Evolutionary conservation across 176 grass and related monocot genomes (phyloP).

Genomic region (Oryza coarctata): DNA sequence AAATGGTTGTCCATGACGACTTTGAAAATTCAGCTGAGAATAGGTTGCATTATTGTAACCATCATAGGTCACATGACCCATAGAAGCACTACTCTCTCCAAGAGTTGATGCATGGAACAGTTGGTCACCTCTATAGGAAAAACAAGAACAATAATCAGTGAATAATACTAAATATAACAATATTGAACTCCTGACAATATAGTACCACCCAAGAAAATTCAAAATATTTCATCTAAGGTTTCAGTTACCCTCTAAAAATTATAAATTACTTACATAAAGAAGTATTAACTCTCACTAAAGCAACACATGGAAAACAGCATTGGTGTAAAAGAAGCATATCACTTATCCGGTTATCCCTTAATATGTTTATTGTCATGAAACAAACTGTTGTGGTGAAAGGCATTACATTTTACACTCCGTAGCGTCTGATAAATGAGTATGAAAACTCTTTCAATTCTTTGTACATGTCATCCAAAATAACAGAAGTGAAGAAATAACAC

Average conservation of each 20-base stretch:
- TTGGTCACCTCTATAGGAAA: conserved; percentile 39
- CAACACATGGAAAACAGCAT: no score
- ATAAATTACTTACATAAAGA: not conserved
- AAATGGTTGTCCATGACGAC: conserved; percentile 55
- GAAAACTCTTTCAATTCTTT: not conserved
- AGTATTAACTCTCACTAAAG: no score
- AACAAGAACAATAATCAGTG: conserved; percentile 32
- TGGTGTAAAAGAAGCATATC: not conserved
- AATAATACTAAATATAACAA: conserved; percentile 13
- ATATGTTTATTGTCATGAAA: not conserved
- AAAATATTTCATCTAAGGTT: not conserved
- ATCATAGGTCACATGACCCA: conserved; percentile 25
- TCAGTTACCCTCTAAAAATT: not conserved
- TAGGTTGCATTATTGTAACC: conserved; percentile 45
- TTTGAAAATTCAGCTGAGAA: conserved; percentile 50
- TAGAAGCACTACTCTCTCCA: conserved; percentile 47
- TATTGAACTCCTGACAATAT: not conserved
- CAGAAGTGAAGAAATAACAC: not conserved
- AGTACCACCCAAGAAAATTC: conserved; percentile 5
- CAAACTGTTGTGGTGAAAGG: not conserved
- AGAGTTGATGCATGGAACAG: conserved; percentile 46
- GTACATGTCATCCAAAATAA: not conserved
- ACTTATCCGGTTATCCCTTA: not conserved
- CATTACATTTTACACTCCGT: conserved; percentile 4
- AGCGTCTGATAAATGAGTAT: not conserved